Conservation (phyloP, 1,139 yeast genomes). For the Geotrichum phurueaensis region DNA sequence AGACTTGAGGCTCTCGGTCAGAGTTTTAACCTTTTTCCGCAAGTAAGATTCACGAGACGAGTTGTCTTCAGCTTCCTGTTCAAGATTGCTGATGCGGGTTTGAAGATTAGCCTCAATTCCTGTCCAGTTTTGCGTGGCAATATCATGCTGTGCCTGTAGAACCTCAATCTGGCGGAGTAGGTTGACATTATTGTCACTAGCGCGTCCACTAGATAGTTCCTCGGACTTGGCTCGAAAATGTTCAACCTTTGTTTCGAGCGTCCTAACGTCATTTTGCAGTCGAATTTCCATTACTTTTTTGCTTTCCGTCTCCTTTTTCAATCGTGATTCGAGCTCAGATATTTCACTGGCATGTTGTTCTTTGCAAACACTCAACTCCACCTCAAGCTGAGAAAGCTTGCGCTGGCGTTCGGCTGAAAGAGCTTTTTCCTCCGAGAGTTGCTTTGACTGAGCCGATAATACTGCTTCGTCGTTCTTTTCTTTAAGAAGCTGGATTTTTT, state of each 20-base stretch:
- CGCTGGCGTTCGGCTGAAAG: slow-evolving; percentile 18
- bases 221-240: slow-evolving; percentile 41
- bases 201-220: slow-evolving; percentile 28
- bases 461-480: slow-evolving; percentile 26
- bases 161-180: slow-evolving; percentile 44
- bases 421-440: slow-evolving; percentile 20
- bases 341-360: slow-evolving; percentile 23
- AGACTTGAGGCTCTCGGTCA: slow-evolving; percentile 22
- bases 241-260: slow-evolving; percentile 42
- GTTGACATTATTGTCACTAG: slow-evolving; percentile 26
- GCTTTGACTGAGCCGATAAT: slow-evolving; percentile 24
- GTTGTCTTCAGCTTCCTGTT: slow-evolving; percentile 36
- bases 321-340: slow-evolving; percentile 24
- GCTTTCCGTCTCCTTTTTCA: slow-evolving; percentile 21
- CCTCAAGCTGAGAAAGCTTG: slow-evolving; percentile 20
- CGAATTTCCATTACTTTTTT: slow-evolving; percentile 22
- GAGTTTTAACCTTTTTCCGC: slow-evolving; percentile 25
- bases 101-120: slow-evolving; percentile 51
- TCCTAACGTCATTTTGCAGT: slow-evolving; percentile 29
- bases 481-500: slow-evolving; percentile 23
- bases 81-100: slow-evolving; percentile 44
- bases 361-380: slow-evolving; percentile 18
- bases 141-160: slow-evolving; percentile 59
- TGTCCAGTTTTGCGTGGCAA: slow-evolving; percentile 64
- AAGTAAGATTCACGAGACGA: slow-evolving; percentile 25